These are phyloP conservation scores for Candida glaebosa DNA, from an alignment of 805 yeast genomes.

Conservation along the genomic window DNA sequence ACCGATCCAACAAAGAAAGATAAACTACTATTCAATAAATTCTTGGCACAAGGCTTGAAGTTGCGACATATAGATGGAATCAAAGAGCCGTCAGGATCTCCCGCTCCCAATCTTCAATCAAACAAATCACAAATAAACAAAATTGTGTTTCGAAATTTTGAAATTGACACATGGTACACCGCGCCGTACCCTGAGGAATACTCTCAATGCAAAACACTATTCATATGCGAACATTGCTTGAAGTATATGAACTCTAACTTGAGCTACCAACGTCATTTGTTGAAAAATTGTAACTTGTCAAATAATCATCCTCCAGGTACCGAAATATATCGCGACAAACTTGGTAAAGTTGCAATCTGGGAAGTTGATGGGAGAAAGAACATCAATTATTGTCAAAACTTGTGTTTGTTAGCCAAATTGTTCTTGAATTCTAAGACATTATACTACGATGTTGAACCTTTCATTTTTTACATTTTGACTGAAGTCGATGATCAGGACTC, in stretches of 20 bases:
- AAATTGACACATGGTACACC: slow-evolving; percentile 87
- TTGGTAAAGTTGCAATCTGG: slow-evolving; percentile 35
- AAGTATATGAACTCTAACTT: slow-evolving; percentile 72
- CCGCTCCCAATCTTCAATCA: slow-evolving; percentile 5
- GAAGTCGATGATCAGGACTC: slow-evolving; percentile 50
- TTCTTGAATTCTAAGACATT: slow-evolving; percentile 88
- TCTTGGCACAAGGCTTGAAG: slow-evolving; percentile 36
- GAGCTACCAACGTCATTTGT: slow-evolving; percentile 63
- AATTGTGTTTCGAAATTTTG: slow-evolving; percentile 68
- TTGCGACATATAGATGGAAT: slow-evolving; percentile 15
- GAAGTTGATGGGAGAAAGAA: slow-evolving; percentile 78
- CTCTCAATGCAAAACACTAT: slow-evolving; percentile 56
- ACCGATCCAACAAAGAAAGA: slow-evolving; percentile 61
- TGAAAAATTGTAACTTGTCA: slow-evolving; percentile 60
- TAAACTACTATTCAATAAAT: slow-evolving; percentile 43
- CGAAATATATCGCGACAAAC: slow-evolving; percentile 38
- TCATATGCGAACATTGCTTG: slow-evolving; percentile 81
- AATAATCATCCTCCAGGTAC: slow-evolving; percentile 61
- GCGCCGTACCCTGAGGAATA: slow-evolving; percentile 92
- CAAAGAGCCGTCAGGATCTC: not conserved
- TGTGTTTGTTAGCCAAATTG: slow-evolving; percentile 84
- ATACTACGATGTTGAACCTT: slow-evolving; percentile 94
- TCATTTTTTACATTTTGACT: slow-evolving; percentile 80
- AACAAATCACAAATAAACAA: slow-evolving; percentile 43
- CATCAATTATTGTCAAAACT: slow-evolving; percentile 78